phyloP scores from a whole-genome alignment of 1,284 basidiomycete species.

The Wolfiporia cocos region DNA sequence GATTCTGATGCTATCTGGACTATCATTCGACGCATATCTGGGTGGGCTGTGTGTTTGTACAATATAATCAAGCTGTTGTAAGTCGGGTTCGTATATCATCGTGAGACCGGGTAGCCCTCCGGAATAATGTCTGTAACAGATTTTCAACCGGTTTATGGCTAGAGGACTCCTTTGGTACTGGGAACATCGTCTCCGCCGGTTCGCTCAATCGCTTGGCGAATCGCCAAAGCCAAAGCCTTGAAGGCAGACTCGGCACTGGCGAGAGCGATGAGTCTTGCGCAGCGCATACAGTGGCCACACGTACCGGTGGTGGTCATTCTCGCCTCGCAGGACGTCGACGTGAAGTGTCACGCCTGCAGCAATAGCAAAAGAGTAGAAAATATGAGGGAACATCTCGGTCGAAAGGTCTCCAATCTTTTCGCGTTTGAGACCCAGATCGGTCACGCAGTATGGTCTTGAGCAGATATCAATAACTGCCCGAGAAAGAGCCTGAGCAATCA shows the following conservation, averaged over 20 bases:
- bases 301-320: conserved; percentile 97
- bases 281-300: conserved; percentile 24
- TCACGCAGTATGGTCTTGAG: conserved; percentile 92
- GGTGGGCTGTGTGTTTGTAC: not conserved
- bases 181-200: conserved; percentile 93
- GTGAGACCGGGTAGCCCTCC: too few species aligned
- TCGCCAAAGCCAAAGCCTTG: conserved; percentile 95
- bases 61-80: too few species aligned
- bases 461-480: conserved; percentile 98
- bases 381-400: conserved; percentile 96
- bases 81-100: too few species aligned
- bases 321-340: conserved; percentile 89
- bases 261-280: not conserved
- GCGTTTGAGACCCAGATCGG: conserved; percentile 83
- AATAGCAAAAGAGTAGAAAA: conserved; percentile 91
- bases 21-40: too few species aligned
- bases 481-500: conserved; percentile 71
- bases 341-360: conserved; percentile 90
- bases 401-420: conserved; percentile 98
- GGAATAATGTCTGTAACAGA: too few species aligned
- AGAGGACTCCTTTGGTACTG: conserved; percentile 93
- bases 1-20: too few species aligned
- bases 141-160: too few species aligned
- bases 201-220: conserved; percentile 86
- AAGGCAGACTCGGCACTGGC: conserved; percentile 93